Evolutionary conservation across 345 rosid species (phyloP).

Genomic region (Murraya koenigii): DNA sequence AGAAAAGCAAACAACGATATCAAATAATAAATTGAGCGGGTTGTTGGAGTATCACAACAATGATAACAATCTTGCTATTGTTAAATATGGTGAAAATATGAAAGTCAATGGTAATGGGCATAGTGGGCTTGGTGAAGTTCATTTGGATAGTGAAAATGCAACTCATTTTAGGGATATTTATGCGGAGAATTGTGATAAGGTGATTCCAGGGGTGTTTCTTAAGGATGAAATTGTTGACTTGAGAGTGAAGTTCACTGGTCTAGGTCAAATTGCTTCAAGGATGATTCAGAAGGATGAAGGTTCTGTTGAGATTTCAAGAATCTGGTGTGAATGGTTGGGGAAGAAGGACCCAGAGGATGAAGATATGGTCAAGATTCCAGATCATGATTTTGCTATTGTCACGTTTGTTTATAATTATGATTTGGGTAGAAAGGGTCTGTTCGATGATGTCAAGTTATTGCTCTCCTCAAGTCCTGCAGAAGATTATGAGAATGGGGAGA

Average conservation of each 20-base stretch:
- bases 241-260: slow-evolving; percentile 54
- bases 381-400: slow-evolving; percentile 74
- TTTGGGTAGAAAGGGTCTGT: slow-evolving; percentile 71
- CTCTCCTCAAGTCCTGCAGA: slow-evolving; percentile 43
- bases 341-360: slow-evolving; percentile 31
- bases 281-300: slow-evolving; percentile 40
- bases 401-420: slow-evolving; percentile 56
- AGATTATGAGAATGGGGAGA: slow-evolving; percentile 37
- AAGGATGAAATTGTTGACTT: slow-evolving; percentile 59
- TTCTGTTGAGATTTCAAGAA: slow-evolving; percentile 39
- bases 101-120: slow-evolving; percentile 11
- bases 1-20: slow-evolving; percentile 23
- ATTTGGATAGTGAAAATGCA: slow-evolving; percentile 11
- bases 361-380: slow-evolving; percentile 33
- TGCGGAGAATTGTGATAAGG: slow-evolving; percentile 26
- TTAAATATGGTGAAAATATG: slow-evolving; percentile 38
- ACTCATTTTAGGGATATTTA: slow-evolving; percentile 20
- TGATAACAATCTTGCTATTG: slow-evolving; percentile 48
- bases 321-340: slow-evolving; percentile 98
- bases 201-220: slow-evolving; percentile 54
- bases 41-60: slow-evolving; percentile 31
- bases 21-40: slow-evolving; percentile 19
- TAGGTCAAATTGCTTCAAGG: slow-evolving; percentile 62
- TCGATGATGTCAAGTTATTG: slow-evolving; percentile 52
- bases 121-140: slow-evolving; percentile 18